Percentiles rank a stretch among this genome's conserved stretches.
These are phyloP conservation scores for Acer yangbiense DNA, from an alignment of 345 rosid genomes.

Conservation along the genomic window DNA sequence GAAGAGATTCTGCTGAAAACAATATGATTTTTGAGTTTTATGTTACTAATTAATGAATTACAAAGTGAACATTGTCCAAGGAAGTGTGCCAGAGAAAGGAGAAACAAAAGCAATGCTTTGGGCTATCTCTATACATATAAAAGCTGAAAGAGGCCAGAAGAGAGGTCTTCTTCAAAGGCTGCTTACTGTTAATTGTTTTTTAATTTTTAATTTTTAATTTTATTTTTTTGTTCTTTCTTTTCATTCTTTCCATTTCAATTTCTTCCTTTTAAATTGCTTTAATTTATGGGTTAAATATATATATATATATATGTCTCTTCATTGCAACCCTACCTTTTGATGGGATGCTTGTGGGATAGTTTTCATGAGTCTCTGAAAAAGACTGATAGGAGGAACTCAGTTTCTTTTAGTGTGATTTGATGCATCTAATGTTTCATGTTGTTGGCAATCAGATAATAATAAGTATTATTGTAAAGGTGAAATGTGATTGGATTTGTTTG, in stretches of 20 bases:
- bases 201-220: constrained; percentile 1
- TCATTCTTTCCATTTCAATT: background rate
- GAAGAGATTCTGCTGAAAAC: constrained; percentile 18
- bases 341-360: constrained; percentile 40
- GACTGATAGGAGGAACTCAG: constrained; percentile 16
- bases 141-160: constrained; percentile 23
- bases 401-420: constrained; percentile 39
- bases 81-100: constrained; percentile 12
- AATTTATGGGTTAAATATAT: constrained; percentile 27
- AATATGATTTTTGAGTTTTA: background rate
- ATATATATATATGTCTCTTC: constrained; percentile 10
- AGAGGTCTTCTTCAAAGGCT: constrained; percentile 24
- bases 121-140: constrained; percentile 14
- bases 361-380: constrained; percentile 28
- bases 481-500: constrained; percentile 51
- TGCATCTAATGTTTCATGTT: constrained; percentile 38
- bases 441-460: constrained; percentile 32
- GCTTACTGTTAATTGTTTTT: background rate
- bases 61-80: constrained; percentile 6
- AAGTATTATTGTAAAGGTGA: constrained; percentile 25
- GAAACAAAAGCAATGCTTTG: constrained; percentile 21
- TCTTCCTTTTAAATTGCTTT: constrained; percentile 18
- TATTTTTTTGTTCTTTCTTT: background rate
- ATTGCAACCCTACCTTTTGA: constrained; percentile 38
- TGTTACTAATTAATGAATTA: constrained; percentile 5